These are phyloP conservation scores for Neurospora sp. DNA, from an alignment of 495 filamentous ascomycete species.

Conservation along the genomic window DNA sequence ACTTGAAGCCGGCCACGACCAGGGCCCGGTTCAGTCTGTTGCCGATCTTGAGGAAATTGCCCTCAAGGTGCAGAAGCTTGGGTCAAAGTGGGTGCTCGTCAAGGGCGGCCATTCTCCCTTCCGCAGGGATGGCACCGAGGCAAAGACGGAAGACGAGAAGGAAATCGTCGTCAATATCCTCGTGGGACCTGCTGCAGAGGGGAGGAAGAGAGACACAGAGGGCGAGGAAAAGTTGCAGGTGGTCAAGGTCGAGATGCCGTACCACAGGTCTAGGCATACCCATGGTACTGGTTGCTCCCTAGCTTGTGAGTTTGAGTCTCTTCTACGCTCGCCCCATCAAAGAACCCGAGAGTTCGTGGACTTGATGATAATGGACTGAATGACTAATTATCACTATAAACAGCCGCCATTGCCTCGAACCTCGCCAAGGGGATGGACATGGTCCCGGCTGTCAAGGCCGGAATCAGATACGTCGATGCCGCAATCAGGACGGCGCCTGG, in stretches of 20 bases:
- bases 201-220: constrained; percentile 15
- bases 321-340: neutral
- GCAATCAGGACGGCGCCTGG: constrained; percentile 69
- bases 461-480: constrained; percentile 71
- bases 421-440: constrained; percentile 54
- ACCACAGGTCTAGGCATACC: constrained; percentile 64
- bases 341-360: neutral
- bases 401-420: constrained; percentile 81
- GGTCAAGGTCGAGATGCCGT: constrained; percentile 55
- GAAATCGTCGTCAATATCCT: constrained; percentile 67
- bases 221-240: constrained; percentile 4
- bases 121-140: constrained; percentile 45
- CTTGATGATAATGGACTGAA: neutral
- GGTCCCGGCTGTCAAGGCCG: constrained; percentile 53
- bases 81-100: constrained; percentile 69
- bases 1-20: constrained; percentile 41
- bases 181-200: constrained; percentile 36
- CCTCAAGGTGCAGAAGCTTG: constrained; percentile 51
- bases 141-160: constrained; percentile 45
- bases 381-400: neutral
- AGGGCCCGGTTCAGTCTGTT: constrained; percentile 41
- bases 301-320: constrained; percentile 53
- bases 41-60: constrained; percentile 60
- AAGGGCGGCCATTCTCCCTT: constrained; percentile 93
- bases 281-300: constrained; percentile 95